A percentile compares a stretch with the other conserved stretches of the same genome.
Conservation (phyloP, 805 yeast species). For the Sugiyamaella smithiae region DNA sequence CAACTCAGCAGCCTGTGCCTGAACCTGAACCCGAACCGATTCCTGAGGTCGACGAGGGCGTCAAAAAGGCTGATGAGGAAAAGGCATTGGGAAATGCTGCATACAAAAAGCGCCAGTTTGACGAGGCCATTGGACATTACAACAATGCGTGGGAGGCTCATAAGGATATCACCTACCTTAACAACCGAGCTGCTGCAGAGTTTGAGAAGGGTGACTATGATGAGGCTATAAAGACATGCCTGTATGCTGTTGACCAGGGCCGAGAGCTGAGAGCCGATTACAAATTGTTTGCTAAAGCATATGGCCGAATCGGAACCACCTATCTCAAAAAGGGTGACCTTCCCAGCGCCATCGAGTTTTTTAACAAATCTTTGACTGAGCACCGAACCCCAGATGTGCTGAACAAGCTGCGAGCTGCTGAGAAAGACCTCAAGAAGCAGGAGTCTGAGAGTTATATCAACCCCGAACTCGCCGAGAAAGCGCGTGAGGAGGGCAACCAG, state of each 20-base stretch:
- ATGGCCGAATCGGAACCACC: conserved; percentile 84
- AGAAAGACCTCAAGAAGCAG: conserved; percentile 74
- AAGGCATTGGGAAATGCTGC: conserved; percentile 84
- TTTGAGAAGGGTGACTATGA: conserved; percentile 93
- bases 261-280: conserved; percentile 89
- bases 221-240: conserved; percentile 75
- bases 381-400: conserved; percentile 94
- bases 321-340: conserved; percentile 74
- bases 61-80: conserved; percentile 43
- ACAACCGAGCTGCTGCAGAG: conserved; percentile 97
- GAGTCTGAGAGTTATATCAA: conserved; percentile 79
- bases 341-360: conserved; percentile 68
- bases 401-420: conserved; percentile 80
- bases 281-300: conserved; percentile 86
- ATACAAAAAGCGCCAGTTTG: conserved; percentile 85
- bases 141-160: conserved; percentile 78
- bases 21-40: conserved; percentile 28
- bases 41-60: conserved; percentile 40
- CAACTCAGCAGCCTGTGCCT: conserved; percentile 26
- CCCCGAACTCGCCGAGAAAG: conserved; percentile 92
- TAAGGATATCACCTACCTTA: conserved; percentile 87
- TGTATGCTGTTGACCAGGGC: conserved; percentile 82
- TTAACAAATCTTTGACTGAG: conserved; percentile 91
- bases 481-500: conserved; percentile 89
- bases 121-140: conserved; percentile 86